These are phyloP conservation scores for Fraxinus floribunda DNA, from an alignment of 305 asterid species.

Conservation along the genomic window DNA sequence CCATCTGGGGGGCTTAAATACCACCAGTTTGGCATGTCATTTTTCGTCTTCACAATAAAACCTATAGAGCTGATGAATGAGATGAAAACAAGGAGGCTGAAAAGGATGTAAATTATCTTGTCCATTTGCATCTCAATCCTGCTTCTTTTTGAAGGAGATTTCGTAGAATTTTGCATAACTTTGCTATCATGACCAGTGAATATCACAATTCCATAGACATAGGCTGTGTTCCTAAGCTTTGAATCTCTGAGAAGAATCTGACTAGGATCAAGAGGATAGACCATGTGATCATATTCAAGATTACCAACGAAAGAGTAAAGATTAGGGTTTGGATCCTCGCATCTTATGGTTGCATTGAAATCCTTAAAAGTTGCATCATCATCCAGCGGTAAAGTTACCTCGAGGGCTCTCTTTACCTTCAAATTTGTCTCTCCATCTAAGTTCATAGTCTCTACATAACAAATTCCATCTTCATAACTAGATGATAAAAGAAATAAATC, in stretches of 20 bases:
- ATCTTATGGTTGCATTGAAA: constrained; percentile 57
- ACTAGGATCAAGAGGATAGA: constrained; percentile 69
- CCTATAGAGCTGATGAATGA: constrained; percentile 69
- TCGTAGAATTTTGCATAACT: constrained; percentile 86
- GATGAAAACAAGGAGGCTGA: constrained; percentile 57
- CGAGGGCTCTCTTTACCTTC: constrained; percentile 72
- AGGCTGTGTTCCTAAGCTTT: constrained; percentile 77
- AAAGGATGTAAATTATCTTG: constrained; percentile 75
- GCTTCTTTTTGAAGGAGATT: constrained; percentile 89
- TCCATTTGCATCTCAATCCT: constrained; percentile 76
- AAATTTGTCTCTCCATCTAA: constrained; percentile 89
- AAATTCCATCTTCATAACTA: constrained; percentile 84
- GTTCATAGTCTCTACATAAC: constrained; percentile 92
- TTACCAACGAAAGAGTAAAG: constrained; percentile 85
- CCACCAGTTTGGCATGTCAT: constrained; percentile 69
- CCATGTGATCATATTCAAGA: constrained; percentile 60
- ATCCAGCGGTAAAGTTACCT: constrained; percentile 55
- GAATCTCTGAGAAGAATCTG: constrained; percentile 92
- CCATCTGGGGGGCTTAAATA: constrained; percentile 56
- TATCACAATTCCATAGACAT: constrained; percentile 75
- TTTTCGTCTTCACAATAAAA: constrained; percentile 51
- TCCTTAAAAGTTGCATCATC: constrained; percentile 57
- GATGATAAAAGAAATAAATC: constrained; percentile 85
- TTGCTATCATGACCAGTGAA: constrained; percentile 86
- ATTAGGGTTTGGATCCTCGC: constrained; percentile 91